Evolutionary conservation across 768 basidiomycete species (phyloP), one percentile per base, ranked within the genome.

Genomic region (Pisolithus orientalis): DNA sequence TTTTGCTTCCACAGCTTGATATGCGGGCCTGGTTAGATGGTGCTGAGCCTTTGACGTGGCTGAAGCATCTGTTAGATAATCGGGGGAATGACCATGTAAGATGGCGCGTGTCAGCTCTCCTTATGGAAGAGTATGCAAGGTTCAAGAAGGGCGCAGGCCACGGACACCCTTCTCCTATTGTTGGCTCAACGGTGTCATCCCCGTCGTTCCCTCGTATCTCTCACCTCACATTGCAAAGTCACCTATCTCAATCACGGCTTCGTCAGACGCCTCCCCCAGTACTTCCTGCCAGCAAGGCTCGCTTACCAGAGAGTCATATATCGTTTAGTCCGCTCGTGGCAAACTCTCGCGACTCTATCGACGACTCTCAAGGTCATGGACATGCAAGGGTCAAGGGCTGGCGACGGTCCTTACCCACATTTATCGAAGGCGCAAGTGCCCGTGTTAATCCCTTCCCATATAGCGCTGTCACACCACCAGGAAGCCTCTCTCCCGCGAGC

Each of bases 1-100:
- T 57, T 64, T 70, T n/a, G 65, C 67, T 29, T 80, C 80, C 51
- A 76, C 78, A n/a, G 29, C 58, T 66, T 8, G 59, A 72, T n/a
- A 66, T 77, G 8, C 78, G 72, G 53, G 65, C 71, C n/a, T 72
- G 77, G 27, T 62, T 90, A 25, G 85, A 85, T 50, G 75, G 76
- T 49, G 75, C 78, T 0, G 88, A 90, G 60, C 85, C 87, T 6
- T 72, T 85, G 44, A 80, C 82, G 6, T 90, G 87, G 88, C 68
- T 89, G 28, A 85, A 80, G 59, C 84, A 88, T 52, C 62, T 77
- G 56, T 70, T 80, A 45, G 78, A 83, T 44, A 80, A 72, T 54
- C 74, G 63, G 49, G 65, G 65, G 39, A 63, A 59, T 43, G 70
- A 61, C 46, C 74, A 78, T 39, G 73, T 77, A 39, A 76, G 75